Conservation (phyloP, 331 rosid species). For the Acacia concinna region DNA sequence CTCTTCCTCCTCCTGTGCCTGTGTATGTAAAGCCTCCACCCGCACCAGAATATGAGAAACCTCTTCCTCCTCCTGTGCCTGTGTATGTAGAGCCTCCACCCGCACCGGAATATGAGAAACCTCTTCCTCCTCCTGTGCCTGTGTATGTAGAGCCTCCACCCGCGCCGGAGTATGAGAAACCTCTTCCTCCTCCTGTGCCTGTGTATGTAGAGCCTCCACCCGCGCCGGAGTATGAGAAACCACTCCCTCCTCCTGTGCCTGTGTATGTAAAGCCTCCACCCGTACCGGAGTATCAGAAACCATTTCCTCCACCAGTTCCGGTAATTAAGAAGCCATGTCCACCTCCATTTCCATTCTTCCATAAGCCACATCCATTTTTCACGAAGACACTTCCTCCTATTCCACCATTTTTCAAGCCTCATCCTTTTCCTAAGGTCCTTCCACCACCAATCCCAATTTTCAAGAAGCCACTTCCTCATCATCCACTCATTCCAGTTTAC, state of each 20-base stretch:
- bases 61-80: constrained; percentile 23
- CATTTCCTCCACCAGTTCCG: not conserved
- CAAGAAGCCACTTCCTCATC: constrained; percentile 31
- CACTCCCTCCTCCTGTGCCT: not conserved
- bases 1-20: not conserved
- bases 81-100: not conserved
- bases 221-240: not conserved
- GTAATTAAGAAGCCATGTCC: not conserved
- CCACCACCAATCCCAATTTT: constrained; percentile 23
- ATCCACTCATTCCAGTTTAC: constrained; percentile 24
- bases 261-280: not conserved
- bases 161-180: not conserved
- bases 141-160: not conserved
- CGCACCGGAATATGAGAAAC: not conserved
- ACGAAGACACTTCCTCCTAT: constrained; percentile 1
- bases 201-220: constrained; percentile 12
- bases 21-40: not conserved
- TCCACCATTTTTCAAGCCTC: constrained; percentile 3
- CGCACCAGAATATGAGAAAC: not conserved
- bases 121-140: not conserved
- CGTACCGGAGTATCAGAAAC: not conserved
- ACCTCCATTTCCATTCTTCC: not conserved
- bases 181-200: constrained; percentile 11
- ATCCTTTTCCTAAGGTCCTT: constrained; percentile 20
- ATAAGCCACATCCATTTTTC: not conserved